Conservation (phyloP, 2,329 filamentous ascomycete genomes). For the Endocalyx cinctus region DNA sequence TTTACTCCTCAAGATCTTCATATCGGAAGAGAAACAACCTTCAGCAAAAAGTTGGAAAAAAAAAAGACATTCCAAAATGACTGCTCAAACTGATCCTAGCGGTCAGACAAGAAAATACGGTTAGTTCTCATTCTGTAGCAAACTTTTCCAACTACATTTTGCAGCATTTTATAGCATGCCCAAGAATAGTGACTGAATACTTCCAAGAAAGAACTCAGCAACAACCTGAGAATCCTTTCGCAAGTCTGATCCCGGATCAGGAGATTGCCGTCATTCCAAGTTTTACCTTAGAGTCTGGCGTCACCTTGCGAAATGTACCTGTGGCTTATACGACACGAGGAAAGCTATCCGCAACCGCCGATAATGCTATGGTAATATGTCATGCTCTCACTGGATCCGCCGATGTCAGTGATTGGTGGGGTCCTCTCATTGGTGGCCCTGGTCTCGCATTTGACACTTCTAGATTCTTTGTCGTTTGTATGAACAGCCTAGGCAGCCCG, state of each 20-base stretch:
- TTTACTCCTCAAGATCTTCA: too few relatives aligned
- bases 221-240: constrained; percentile 90
- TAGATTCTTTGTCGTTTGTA: constrained; percentile 79
- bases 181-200: constrained; percentile 56
- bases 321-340: constrained; percentile 65
- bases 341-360: constrained; percentile 50
- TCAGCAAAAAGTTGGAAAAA: too few relatives aligned
- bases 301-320: constrained; percentile 70
- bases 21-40: too few relatives aligned
- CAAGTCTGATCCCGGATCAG: constrained; percentile 81
- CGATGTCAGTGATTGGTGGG: constrained; percentile 87
- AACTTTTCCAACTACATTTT: too few relatives aligned
- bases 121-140: too few relatives aligned
- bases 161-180: too few relatives aligned
- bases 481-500: constrained; percentile 80
- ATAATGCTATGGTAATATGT: constrained; percentile 73
- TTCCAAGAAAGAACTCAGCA: constrained; percentile 58
- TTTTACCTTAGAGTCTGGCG: constrained; percentile 91
- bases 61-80: too few relatives aligned
- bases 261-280: constrained; percentile 79
- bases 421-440: constrained; percentile 71
- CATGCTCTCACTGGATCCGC: constrained; percentile 82
- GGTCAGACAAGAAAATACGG: too few relatives aligned
- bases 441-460: constrained; percentile 78
- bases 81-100: too few relatives aligned